phyloP scores from a whole-genome alignment of 495 filamentous ascomycete species.

The Penicillium goetzii region DNA sequence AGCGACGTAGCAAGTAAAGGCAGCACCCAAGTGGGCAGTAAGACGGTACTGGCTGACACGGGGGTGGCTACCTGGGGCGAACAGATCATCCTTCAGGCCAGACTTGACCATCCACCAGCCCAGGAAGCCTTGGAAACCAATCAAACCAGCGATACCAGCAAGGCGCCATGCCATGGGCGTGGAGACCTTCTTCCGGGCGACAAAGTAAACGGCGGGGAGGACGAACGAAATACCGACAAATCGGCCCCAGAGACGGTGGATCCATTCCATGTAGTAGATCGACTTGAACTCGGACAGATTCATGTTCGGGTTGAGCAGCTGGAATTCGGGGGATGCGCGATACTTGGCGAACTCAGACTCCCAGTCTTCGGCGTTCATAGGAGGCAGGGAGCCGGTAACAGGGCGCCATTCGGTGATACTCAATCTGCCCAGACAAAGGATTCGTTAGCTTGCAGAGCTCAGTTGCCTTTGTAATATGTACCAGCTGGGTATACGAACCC shows the following conservation, averaged over 20 bases:
- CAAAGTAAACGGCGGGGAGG: conserved; percentile 84
- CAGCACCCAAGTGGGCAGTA: conserved; percentile 83
- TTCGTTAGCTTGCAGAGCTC: conserved; percentile 24
- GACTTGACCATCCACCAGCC: conserved; percentile 99
- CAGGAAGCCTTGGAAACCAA: conserved; percentile 93
- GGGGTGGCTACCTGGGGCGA: conserved; percentile 85
- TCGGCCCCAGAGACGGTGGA: conserved; percentile 93
- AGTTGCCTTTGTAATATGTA: background rate
- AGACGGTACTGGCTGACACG: conserved; percentile 93
- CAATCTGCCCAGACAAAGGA: conserved; percentile 58
- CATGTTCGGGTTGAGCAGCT: conserved; percentile 90
- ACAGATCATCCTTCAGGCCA: conserved; percentile 91
- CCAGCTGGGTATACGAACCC: conserved; percentile 61
- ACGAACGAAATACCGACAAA: conserved; percentile 89
- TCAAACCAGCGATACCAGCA: conserved; percentile 81
- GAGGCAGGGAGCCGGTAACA: conserved; percentile 91
- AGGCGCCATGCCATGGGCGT: conserved; percentile 74
- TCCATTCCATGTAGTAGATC: conserved; percentile 99
- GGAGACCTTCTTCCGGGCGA: conserved; percentile 78
- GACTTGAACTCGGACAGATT: conserved; percentile 89
- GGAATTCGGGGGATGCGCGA: conserved; percentile 86
- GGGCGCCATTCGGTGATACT: conserved; percentile 99
- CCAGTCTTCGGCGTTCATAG: conserved; percentile 76
- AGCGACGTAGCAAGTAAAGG: conserved; percentile 86
- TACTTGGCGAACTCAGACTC: conserved; percentile 91